Evolutionary conservation across 257 asterid species (phyloP).

Genomic region (Lycium barbarum): DNA sequence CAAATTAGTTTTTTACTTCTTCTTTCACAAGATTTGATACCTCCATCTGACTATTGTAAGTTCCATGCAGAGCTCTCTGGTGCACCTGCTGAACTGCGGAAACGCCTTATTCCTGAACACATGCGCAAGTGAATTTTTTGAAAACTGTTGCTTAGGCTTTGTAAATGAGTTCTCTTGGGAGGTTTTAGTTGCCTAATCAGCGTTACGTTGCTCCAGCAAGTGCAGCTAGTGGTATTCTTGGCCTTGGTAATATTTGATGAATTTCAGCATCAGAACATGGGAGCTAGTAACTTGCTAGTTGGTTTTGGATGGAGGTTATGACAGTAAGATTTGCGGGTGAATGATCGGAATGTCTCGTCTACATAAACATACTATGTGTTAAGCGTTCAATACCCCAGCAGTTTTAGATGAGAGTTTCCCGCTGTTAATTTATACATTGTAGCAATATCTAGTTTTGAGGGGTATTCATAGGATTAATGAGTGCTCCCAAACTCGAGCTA

Average conservation of each 20-base stretch:
- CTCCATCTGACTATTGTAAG: slow-evolving; percentile 12
- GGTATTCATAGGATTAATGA: slow-evolving; percentile 36
- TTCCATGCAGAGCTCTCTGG: slow-evolving; percentile 53
- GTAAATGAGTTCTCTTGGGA: slow-evolving; percentile 42
- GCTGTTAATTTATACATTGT: slow-evolving; percentile 29
- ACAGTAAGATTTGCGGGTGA: not conserved
- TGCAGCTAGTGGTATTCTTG: not conserved
- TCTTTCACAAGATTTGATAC: not conserved
- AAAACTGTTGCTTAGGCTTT: slow-evolving; percentile 21
- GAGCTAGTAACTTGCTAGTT: slow-evolving; percentile 18
- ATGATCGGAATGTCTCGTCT: not conserved
- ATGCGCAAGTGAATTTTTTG: slow-evolving; percentile 35
- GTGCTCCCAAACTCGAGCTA: slow-evolving; percentile 13
- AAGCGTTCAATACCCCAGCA: not conserved
- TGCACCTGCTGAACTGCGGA: slow-evolving; percentile 48
- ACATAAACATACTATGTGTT: not conserved
- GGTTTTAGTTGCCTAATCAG: slow-evolving; percentile 19
- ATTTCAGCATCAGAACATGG: not conserved
- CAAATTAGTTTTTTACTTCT: not conserved
- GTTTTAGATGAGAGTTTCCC: slow-evolving; percentile 22
- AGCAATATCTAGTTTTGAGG: slow-evolving; percentile 33
- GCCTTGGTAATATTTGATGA: not conserved
- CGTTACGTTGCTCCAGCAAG: not conserved
- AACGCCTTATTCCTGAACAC: slow-evolving; percentile 51
- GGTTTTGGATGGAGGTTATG: not conserved